Percentiles rank a stretch among this genome's conserved stretches.
These are phyloP conservation scores for Crithidia expoeki DNA, from an alignment of 208 protist genomes.

Conservation along the genomic window DNA sequence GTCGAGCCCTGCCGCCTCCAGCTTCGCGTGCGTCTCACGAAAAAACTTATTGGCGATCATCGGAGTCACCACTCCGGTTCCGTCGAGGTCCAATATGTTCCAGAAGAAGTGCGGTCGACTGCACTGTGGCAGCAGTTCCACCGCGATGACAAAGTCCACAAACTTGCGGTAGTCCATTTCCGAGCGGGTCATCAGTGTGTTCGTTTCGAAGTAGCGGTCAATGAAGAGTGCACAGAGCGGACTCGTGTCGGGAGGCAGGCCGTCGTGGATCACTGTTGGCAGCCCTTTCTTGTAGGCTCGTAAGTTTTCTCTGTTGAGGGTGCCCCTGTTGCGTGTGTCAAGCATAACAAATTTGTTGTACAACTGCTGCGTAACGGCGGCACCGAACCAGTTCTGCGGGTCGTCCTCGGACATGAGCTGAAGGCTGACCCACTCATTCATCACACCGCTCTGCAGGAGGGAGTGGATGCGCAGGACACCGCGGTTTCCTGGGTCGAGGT, in stretches of 20 bases:
- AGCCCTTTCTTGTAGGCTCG: conserved; percentile 86
- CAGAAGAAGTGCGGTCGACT: conserved; percentile 85
- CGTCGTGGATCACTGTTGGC: conserved; percentile 84
- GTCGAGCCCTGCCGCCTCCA: conserved; percentile 66
- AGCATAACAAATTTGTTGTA: conserved; percentile 90
- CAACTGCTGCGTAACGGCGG: conserved; percentile 70
- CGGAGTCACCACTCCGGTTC: conserved; percentile 65
- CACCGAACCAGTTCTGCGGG: conserved; percentile 84
- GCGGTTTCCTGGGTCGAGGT: conserved; percentile 75
- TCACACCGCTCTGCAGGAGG: conserved; percentile 75
- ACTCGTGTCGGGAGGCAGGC: conserved; percentile 68
- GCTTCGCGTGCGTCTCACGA: conserved; percentile 85
- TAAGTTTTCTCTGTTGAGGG: conserved; percentile 81
- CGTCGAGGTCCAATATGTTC: conserved; percentile 88
- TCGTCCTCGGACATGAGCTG: conserved; percentile 83
- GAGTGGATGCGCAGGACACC: conserved; percentile 81
- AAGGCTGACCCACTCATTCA: conserved; percentile 90
- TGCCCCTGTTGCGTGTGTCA: conserved; percentile 83
- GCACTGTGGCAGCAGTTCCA: conserved; percentile 84
- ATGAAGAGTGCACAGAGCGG: conserved; percentile 88
- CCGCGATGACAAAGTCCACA: conserved; percentile 92
- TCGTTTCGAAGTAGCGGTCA: conserved; percentile 91
- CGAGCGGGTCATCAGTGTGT: conserved; percentile 78
- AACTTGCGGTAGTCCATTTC: conserved; percentile 94
- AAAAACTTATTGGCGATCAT: conserved; percentile 89